Conservation (phyloP, 331 rosid species). For the Phaseolus coccineus region DNA sequence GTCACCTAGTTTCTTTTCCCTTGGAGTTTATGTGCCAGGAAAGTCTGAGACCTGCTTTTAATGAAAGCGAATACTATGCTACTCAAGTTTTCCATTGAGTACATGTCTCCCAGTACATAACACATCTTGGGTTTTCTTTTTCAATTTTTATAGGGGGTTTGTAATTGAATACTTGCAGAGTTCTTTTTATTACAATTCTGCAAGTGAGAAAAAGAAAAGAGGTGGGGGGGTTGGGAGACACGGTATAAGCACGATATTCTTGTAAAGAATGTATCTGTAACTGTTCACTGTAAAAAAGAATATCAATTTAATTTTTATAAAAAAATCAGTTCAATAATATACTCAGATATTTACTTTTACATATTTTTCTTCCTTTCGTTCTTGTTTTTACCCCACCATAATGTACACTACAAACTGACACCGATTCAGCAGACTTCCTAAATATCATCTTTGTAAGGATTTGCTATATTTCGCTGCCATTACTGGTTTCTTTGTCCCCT, state of each 20-base stretch:
- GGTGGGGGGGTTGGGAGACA: neutral
- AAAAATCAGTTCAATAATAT: slow-evolving; percentile 20
- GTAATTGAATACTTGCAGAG: slow-evolving; percentile 50
- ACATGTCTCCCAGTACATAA: slow-evolving; percentile 24
- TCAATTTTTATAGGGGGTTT: slow-evolving; percentile 32
- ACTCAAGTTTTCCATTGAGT: slow-evolving; percentile 88
- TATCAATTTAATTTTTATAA: slow-evolving; percentile 24
- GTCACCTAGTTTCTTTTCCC: slow-evolving; percentile 97
- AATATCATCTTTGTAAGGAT: too few relatives aligned
- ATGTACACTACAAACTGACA: too few relatives aligned
- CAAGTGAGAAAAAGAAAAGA: slow-evolving; percentile 23
- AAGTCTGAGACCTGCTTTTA: slow-evolving; percentile 88
- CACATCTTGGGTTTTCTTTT: slow-evolving; percentile 4
- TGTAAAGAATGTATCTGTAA: slow-evolving; percentile 50
- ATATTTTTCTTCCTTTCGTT: neutral
- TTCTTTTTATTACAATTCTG: slow-evolving; percentile 50
- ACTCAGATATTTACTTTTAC: neutral
- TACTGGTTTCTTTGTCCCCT: too few relatives aligned
- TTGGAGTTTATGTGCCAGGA: slow-evolving; percentile 87
- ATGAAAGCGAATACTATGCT: slow-evolving; percentile 89
- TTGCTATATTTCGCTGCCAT: too few relatives aligned
- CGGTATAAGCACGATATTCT: slow-evolving; percentile 27
- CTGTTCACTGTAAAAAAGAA: slow-evolving; percentile 41
- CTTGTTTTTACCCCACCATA: neutral
- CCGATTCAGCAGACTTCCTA: too few relatives aligned